phyloP scores from a whole-genome alignment of 2,329 filamentous ascomycete genomes.

The Arthrocladium fulminans region DNA sequence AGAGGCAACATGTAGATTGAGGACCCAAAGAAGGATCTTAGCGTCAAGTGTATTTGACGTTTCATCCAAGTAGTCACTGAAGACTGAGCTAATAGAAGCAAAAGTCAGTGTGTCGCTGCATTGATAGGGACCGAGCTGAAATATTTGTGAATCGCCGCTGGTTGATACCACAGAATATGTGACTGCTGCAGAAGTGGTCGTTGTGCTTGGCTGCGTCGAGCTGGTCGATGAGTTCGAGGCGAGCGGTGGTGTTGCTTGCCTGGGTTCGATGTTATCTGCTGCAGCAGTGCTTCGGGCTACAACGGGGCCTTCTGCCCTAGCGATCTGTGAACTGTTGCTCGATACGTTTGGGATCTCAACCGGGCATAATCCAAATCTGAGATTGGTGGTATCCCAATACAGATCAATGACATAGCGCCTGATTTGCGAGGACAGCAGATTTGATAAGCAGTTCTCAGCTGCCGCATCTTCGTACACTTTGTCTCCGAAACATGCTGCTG shows the following conservation, averaged over 20 bases:
- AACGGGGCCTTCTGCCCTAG: not conserved
- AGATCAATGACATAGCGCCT: slow-evolving; percentile 51
- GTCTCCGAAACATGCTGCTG: slow-evolving; percentile 50
- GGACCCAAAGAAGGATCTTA: slow-evolving; percentile 43
- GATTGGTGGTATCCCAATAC: slow-evolving; percentile 52
- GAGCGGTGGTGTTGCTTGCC: not conserved
- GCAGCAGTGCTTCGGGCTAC: not conserved
- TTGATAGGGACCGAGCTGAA: slow-evolving; percentile 44
- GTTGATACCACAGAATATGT: slow-evolving; percentile 20
- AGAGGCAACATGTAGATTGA: slow-evolving; percentile 53
- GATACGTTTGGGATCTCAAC: slow-evolving; percentile 28
- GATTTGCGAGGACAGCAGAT: slow-evolving; percentile 53
- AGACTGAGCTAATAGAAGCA: slow-evolving; percentile 40
- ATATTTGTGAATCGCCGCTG: slow-evolving; percentile 4
- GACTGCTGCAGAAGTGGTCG: slow-evolving; percentile 11
- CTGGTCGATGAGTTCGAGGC: slow-evolving; percentile 2
- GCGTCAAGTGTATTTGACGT: slow-evolving; percentile 50
- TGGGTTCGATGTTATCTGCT: not conserved
- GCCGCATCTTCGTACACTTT: slow-evolving; percentile 45
- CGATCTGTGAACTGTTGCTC: not conserved
- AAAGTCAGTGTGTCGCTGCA: slow-evolving; percentile 49
- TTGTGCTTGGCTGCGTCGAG: slow-evolving; percentile 1
- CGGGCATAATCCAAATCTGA: slow-evolving; percentile 54
- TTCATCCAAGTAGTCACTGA: slow-evolving; percentile 44
- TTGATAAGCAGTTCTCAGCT: slow-evolving; percentile 51